Percentiles rank a stretch among this genome's conserved stretches.
phyloP scores from a whole-genome alignment of 768 basidiomycete species.

The Crucibulum laeve region DNA sequence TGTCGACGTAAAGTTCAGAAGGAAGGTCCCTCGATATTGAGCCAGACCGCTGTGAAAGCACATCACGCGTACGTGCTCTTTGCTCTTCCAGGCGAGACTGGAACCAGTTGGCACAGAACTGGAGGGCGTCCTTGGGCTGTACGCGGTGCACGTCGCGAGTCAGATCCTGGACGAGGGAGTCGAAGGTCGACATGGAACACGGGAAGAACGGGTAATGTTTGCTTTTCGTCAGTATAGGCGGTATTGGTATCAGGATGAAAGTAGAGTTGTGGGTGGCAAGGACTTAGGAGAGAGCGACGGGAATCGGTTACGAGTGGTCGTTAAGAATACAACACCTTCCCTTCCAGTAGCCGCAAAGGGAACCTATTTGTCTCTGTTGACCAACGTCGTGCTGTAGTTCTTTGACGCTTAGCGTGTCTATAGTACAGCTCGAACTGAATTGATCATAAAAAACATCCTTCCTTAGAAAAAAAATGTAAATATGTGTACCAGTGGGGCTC shows the following conservation, averaged over 20 bases:
- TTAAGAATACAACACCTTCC: background rate
- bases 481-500: too few relatives aligned
- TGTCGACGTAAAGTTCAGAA: slow-evolving; percentile 55
- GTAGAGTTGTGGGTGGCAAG: background rate
- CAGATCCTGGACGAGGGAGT: slow-evolving; percentile 77
- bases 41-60: slow-evolving; percentile 47
- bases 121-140: slow-evolving; percentile 87
- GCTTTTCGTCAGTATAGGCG: background rate
- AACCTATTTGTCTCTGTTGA: too few relatives aligned
- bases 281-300: background rate
- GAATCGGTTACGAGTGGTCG: background rate
- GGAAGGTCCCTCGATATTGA: slow-evolving; percentile 51
- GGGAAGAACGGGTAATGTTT: background rate
- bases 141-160: slow-evolving; percentile 82
- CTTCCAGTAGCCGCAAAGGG: too few relatives aligned
- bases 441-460: too few relatives aligned
- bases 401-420: too few relatives aligned
- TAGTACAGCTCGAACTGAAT: too few relatives aligned
- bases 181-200: slow-evolving; percentile 64
- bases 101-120: slow-evolving; percentile 95
- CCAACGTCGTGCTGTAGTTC: too few relatives aligned
- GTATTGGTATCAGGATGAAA: background rate
- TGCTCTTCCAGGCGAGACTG: slow-evolving; percentile 85
- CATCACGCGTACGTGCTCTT: slow-evolving; percentile 66
- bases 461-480: too few relatives aligned